Conservation (phyloP, 2,329 filamentous ascomycete genomes). For the Ceratocystis harringtonii region DNA sequence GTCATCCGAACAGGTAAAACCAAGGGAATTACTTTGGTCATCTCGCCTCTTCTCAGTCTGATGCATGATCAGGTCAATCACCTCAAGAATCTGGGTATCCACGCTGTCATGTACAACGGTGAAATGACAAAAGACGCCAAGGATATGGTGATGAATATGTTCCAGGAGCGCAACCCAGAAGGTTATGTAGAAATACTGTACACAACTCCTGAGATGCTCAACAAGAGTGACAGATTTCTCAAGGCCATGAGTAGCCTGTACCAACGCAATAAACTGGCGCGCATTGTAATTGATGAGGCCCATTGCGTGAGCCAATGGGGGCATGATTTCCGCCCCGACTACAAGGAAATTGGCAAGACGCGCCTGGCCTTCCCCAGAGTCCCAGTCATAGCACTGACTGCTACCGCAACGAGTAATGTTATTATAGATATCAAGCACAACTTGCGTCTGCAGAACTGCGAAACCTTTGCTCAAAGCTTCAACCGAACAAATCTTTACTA, state of each 20-base stretch:
- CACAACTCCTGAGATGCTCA: slow-evolving; percentile 93
- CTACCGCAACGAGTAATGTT: slow-evolving; percentile 86
- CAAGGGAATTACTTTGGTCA: slow-evolving; percentile 73
- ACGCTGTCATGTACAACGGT: slow-evolving; percentile 69
- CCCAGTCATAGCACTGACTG: slow-evolving; percentile 87
- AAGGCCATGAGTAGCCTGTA: slow-evolving; percentile 54
- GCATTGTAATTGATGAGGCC: slow-evolving; percentile 95
- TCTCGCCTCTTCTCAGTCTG: slow-evolving; percentile 86
- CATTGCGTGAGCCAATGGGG: slow-evolving; percentile 99
- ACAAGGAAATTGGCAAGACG: slow-evolving; percentile 69
- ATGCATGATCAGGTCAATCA: slow-evolving; percentile 96
- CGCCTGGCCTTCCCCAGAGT: slow-evolving; percentile 59
- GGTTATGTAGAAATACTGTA: slow-evolving; percentile 76
- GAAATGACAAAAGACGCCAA: slow-evolving; percentile 52
- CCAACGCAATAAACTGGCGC: slow-evolving; percentile 55
- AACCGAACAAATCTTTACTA: slow-evolving; percentile 93
- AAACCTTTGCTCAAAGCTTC: slow-evolving; percentile 82
- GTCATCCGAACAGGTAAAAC: slow-evolving; percentile 70
- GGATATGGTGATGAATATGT: slow-evolving; percentile 46
- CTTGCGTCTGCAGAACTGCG: slow-evolving; percentile 63
- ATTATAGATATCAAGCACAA: slow-evolving; percentile 85
- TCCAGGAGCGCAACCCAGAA: slow-evolving; percentile 52
- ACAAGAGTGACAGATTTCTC: slow-evolving; percentile 57
- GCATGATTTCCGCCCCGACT: slow-evolving; percentile 93
- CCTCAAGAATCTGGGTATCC: slow-evolving; percentile 56